Conservation (phyloP, 345 rosid species). For the Citrus inodora region DNA sequence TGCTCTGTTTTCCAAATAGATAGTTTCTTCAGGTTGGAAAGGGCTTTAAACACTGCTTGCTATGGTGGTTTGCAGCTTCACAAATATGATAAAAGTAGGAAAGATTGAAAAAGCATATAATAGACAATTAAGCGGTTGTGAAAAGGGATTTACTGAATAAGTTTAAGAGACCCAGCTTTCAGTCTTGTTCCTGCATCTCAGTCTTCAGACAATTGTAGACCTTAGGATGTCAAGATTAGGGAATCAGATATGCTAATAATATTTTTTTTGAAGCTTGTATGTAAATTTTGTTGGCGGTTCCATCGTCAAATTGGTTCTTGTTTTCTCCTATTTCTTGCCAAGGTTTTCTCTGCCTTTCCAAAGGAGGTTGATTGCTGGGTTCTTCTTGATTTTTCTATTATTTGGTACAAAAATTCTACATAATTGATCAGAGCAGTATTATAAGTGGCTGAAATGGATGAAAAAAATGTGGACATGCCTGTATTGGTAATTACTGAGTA, state of each 20-base stretch:
- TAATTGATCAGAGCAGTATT: not conserved
- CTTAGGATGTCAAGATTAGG: not conserved
- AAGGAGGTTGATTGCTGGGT: not conserved
- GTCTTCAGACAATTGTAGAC: not conserved
- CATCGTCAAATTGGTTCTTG: not conserved
- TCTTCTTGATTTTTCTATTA: not conserved
- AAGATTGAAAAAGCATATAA: not conserved
- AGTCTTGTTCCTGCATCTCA: not conserved
- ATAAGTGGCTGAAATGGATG: not conserved
- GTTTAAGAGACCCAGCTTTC: not conserved
- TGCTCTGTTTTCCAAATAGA: not conserved
- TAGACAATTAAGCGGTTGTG: not conserved
- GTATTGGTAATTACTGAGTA: not conserved
- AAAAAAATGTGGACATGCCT: not conserved
- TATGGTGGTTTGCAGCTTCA: not conserved
- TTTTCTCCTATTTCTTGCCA: not conserved
- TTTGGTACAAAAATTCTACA: not conserved
- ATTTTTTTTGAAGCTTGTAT: not conserved
- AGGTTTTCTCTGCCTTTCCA: not conserved
- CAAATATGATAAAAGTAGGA: not conserved
- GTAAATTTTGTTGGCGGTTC: not conserved
- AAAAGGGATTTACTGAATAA: not conserved
- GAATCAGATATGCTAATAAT: not conserved
- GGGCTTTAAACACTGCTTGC: not conserved
- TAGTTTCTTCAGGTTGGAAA: not conserved